Evolutionary conservation across 2,329 filamentous ascomycete species (phyloP).

Genomic region (Aspergillus sp.): DNA sequence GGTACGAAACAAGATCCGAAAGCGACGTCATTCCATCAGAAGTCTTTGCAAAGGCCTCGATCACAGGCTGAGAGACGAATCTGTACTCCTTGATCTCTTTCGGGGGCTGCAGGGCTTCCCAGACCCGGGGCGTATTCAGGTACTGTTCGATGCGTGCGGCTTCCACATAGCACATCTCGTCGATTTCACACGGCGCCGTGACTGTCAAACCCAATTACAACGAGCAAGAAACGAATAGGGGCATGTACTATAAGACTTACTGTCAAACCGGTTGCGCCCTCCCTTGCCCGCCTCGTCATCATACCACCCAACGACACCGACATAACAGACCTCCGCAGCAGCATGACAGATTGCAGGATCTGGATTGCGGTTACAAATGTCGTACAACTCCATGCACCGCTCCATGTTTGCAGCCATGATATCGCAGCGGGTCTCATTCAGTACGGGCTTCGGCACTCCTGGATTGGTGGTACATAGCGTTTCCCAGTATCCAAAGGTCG

Average conservation of each 20-base stretch:
- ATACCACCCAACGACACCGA: constrained; percentile 15
- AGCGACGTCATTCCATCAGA: no score
- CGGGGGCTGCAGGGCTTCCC: no score
- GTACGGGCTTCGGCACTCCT: constrained; percentile 12
- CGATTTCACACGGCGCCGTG: constrained; percentile 20
- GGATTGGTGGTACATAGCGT: no score
- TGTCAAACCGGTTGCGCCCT: constrained; percentile 26
- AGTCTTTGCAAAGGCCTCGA: no score
- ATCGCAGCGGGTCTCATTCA: constrained; percentile 49
- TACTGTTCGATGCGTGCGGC: constrained; percentile 19
- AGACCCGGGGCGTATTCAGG: constrained; percentile 15
- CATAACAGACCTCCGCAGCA: constrained; percentile 17
- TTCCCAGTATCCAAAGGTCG: no score
- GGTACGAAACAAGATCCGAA: no score
- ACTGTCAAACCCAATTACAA: constrained; percentile 10
- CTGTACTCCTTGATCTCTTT: no score
- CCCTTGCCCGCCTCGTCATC: constrained; percentile 21
- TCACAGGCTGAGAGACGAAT: no score
- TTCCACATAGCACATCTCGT: constrained; percentile 23
- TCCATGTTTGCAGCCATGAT: constrained; percentile 48
- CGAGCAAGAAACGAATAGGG: no score
- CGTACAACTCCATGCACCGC: constrained; percentile 44
- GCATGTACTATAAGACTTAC: constrained; percentile 12
- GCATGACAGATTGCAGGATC: constrained; percentile 22
- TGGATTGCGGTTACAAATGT: constrained; percentile 30